phyloP scores from a whole-genome alignment of 176 grass and related monocot genomes.

The Canna indica region DNA sequence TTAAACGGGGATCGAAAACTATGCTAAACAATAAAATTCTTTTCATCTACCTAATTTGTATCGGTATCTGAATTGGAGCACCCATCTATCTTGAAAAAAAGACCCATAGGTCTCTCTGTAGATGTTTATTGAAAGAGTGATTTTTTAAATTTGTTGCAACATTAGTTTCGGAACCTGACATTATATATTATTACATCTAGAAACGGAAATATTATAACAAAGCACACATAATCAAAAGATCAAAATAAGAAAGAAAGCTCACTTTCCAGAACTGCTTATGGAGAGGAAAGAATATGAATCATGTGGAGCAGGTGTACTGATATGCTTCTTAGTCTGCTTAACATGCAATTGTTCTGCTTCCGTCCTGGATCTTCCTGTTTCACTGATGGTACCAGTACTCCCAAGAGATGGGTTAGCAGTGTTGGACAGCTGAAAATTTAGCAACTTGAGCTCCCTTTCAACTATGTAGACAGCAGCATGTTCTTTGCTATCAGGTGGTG shows the following conservation, averaged over 20 bases:
- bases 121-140: too few species aligned
- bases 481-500: constrained; percentile 57
- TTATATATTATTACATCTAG: too few species aligned
- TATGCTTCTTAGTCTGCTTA: constrained; percentile 93
- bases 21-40: too few species aligned
- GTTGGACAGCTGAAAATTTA: constrained; percentile 90
- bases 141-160: too few species aligned
- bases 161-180: too few species aligned
- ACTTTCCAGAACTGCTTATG: constrained; percentile 95
- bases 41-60: too few species aligned
- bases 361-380: constrained; percentile 49
- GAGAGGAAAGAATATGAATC: constrained; percentile 91
- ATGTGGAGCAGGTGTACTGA: constrained; percentile 88
- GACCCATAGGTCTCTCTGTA: too few species aligned
- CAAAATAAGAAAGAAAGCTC: constrained; percentile 26
- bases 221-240: constrained; percentile 16
- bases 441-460: constrained; percentile 92
- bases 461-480: constrained; percentile 93
- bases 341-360: constrained; percentile 67
- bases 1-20: too few species aligned
- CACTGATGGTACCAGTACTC: constrained; percentile 36
- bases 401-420: constrained; percentile 69
- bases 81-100: too few species aligned
- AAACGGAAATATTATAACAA: too few species aligned
- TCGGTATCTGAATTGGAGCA: too few species aligned